Percentiles rank a stretch among this genome's conserved stretches.
phyloP scores from a whole-genome alignment of 169 alveolate genomes.

The Eimeria sp. region DNA sequence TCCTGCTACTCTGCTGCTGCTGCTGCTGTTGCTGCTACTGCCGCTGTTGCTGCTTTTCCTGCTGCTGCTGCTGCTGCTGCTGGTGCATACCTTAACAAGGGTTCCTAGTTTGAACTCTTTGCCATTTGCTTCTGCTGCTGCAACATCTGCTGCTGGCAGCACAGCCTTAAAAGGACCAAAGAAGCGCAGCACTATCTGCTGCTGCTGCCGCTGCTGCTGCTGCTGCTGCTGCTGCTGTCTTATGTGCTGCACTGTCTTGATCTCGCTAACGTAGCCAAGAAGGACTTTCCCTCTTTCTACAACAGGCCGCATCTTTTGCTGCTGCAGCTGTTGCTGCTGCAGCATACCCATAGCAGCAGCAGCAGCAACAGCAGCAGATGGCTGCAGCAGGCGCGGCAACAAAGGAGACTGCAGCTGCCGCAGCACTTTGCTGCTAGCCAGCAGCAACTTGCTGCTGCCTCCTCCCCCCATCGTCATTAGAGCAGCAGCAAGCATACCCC shows the following conservation, averaged over 20 bases:
- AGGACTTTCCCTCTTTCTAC: conserved; percentile 16
- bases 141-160: background rate
- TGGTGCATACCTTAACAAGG: conserved; percentile 31
- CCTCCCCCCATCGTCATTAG: conserved; percentile 56
- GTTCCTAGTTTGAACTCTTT: conserved; percentile 15
- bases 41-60: conserved; percentile 10
- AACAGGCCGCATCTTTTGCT: background rate
- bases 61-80: conserved; percentile 41
- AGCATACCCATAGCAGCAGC: background rate
- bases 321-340: conserved; percentile 28
- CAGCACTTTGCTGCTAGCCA: background rate
- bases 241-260: background rate
- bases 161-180: conserved; percentile 43
- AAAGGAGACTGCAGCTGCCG: conserved; percentile 48
- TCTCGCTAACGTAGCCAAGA: conserved; percentile 56
- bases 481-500: conserved; percentile 63
- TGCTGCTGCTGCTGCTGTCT: conserved; percentile 51
- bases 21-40: conserved; percentile 23
- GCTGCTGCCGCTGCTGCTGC: conserved; percentile 57
- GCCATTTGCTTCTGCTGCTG: conserved; percentile 21
- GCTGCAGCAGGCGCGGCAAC: conserved; percentile 53
- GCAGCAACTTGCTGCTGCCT: conserved; percentile 57
- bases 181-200: conserved; percentile 45
- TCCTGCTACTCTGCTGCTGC: conserved; percentile 24
- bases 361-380: background rate